Conservation (phyloP, 1,284 basidiomycete genomes). For the Leccinum brunneo-olivaceum region DNA sequence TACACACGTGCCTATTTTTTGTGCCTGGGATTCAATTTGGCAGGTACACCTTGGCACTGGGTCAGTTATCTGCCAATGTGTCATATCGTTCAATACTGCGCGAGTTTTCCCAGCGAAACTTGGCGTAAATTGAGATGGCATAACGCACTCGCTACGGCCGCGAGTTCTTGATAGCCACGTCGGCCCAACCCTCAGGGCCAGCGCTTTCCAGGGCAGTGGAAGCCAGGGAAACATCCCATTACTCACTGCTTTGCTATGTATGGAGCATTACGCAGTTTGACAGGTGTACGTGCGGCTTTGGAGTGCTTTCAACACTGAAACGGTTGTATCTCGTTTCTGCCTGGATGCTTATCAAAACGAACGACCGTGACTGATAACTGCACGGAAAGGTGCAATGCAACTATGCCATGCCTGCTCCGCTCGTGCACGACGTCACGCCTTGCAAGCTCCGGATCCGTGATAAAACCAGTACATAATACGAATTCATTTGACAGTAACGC, state of each 20-base stretch:
- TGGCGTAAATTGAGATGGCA: neutral
- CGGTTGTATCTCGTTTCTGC: no score
- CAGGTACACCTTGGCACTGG: neutral
- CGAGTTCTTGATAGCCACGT: constrained; percentile 1
- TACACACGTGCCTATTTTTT: neutral
- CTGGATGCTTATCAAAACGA: no score
- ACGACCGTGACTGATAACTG: no score
- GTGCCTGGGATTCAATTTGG: no score
- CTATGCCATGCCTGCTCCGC: no score
- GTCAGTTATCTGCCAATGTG: no score
- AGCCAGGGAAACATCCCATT: neutral
- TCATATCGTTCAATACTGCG: no score
- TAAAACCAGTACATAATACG: no score
- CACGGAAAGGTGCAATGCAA: no score
- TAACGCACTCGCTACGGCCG: neutral
- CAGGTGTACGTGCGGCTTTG: constrained; percentile 1
- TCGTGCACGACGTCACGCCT: no score
- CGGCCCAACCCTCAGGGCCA: neutral
- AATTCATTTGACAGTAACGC: no score
- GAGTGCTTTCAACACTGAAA: neutral
- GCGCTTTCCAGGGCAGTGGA: neutral
- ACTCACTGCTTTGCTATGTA: neutral
- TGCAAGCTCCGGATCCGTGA: no score
- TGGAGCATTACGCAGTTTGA: neutral
- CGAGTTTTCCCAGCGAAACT: neutral